A percentile compares a stretch with the other conserved stretches of the same genome.
Evolutionary conservation across 163 green algal species (phyloP).

Genomic region (Scenedesmus sp.): DNA sequence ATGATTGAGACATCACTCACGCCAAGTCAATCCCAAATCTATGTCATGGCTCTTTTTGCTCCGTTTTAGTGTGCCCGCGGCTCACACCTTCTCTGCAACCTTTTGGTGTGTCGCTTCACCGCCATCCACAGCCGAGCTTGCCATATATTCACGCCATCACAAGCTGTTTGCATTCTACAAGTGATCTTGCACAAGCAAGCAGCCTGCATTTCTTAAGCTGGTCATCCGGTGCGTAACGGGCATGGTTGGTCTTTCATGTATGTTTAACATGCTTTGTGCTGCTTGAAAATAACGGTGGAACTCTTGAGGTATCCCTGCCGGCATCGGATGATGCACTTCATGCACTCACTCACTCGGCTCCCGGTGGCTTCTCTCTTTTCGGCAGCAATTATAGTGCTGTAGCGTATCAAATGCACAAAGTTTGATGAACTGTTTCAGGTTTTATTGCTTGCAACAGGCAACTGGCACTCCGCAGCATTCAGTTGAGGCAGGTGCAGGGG

Average conservation of each 20-base stretch:
- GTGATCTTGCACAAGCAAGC: neutral
- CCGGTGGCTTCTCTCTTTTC: neutral
- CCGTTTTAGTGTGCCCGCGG: neutral
- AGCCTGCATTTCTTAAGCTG: neutral
- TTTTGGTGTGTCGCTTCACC: neutral
- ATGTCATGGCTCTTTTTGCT: neutral
- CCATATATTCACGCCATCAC: too few species aligned
- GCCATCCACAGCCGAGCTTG: neutral
- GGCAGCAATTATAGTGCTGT: neutral
- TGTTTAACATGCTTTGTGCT: neutral
- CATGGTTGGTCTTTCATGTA: neutral
- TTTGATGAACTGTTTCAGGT: neutral
- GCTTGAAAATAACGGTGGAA: neutral
- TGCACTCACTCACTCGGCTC: neutral
- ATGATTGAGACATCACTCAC: neutral
- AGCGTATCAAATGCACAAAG: neutral
- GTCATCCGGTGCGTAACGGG: neutral
- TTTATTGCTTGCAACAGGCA: neutral
- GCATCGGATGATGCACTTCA: neutral
- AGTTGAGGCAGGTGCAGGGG: constrained; percentile 9
- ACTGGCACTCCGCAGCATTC: neutral
- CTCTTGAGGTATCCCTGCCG: neutral
- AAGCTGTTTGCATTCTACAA: too few species aligned
- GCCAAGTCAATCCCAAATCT: neutral
- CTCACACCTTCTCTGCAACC: neutral